Conservation (phyloP, 1,139 yeast species). For the Blastobotrys serpentis region DNA sequence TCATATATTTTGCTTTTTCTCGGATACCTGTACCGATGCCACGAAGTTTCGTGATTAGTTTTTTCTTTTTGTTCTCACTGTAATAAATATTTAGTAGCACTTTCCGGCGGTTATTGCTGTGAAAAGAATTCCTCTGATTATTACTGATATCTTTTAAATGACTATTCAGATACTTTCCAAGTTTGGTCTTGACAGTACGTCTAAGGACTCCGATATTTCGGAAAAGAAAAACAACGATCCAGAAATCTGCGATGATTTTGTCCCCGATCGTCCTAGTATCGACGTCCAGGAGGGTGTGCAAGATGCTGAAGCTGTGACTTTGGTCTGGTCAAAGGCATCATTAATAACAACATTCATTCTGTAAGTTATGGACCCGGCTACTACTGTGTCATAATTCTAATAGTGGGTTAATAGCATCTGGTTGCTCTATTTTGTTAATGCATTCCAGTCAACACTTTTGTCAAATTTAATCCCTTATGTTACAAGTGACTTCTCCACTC, state of each 20-base stretch:
- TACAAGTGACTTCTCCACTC: constrained; percentile 14
- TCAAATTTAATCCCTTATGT: constrained; percentile 14
- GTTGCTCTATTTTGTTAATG: constrained; percentile 16
- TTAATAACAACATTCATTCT: constrained; percentile 22
- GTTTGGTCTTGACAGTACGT: not conserved
- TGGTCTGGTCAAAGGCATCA: constrained; percentile 17
- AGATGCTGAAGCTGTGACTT: constrained; percentile 17
- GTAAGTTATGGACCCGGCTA: constrained; percentile 1
- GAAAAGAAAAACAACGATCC: too few relatives aligned
- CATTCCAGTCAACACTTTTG: constrained; percentile 12
- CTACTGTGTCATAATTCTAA: not conserved
- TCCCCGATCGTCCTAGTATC: constrained; percentile 9
- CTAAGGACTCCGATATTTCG: not conserved
- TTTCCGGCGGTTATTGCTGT: too few relatives aligned
- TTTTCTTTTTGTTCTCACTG: too few relatives aligned
- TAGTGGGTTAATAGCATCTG: constrained; percentile 20
- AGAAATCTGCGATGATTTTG: too few relatives aligned
- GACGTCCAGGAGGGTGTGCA: constrained; percentile 16
- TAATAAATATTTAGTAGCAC: too few relatives aligned
- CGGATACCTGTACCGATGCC: too few relatives aligned
- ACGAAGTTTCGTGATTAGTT: too few relatives aligned
- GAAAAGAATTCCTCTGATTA: not conserved
- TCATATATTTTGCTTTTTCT: too few relatives aligned
- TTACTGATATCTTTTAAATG: not conserved
- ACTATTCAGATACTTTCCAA: not conserved